Evolutionary conservation across 306 rosid genomes (phyloP), one percentile per base, ranked within the genome.

Genomic region (Cucurbita argyrosperma): DNA sequence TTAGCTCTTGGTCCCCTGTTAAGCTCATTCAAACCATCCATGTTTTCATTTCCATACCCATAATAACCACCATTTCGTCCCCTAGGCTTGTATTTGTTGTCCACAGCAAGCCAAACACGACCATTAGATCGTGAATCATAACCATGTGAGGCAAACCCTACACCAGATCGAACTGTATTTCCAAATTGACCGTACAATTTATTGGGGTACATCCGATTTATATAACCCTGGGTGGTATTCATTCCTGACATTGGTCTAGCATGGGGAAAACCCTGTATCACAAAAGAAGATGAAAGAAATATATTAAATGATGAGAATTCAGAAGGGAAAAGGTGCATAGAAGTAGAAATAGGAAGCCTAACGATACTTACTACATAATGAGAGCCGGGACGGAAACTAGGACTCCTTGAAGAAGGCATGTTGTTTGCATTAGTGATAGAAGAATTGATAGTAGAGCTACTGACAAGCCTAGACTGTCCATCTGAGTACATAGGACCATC

Each of bases 1-100:
- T 90, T 94, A 51, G 94, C 97, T 77, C 99, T 86, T 19, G 99
- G 97, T 11, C 99, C 99, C 80, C 88, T 80, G 52, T 91, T 91
- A 71, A 89, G 82, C 69, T 94, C 99, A 85, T 94, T 91, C 82
- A 91, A 84, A 58, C 97, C 99, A 77, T 91, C 97, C 40, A 84
- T 76, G 52, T 94, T 94, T 80, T 94, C 97, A 39, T 91, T 94
- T 52, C 96, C 96, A 82, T 88, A 89, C 4, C 92, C 96, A 61
- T 84, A 85, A 76, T 85, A 88, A 3, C 96, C 95, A 23, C 83
- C 83, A 77, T 68, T 82, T 46, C 95, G 82, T 43, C 99, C 99
- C 82, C 97, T 83, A 0, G 89, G 87, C 77, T 94, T 91, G 64
- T 84, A 91, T 79, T 94, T 94, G 61, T 74, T 83, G 74, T 94